Conservation (phyloP, 2,329 filamentous ascomycete species). For the Epichloe aotearoae region DNA sequence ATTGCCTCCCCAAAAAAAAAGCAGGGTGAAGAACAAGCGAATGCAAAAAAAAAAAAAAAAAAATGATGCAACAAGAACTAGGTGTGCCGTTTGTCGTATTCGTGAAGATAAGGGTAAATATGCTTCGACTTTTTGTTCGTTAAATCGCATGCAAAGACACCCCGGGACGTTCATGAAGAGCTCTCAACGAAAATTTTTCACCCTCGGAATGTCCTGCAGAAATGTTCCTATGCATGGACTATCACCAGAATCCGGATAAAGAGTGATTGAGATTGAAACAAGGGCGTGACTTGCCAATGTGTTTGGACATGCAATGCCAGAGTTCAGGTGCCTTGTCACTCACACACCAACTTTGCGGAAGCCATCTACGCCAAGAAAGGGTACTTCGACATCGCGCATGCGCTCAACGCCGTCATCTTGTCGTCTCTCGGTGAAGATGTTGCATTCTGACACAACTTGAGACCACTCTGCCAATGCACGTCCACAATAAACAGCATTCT, state of each 20-base stretch:
- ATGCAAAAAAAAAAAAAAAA: too few species aligned
- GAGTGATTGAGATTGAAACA: not conserved
- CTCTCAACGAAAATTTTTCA: not conserved
- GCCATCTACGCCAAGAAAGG: slow-evolving; percentile 27
- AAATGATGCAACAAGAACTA: not conserved
- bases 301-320: not conserved
- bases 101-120: not conserved
- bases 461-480: slow-evolving; percentile 69
- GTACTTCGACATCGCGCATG: slow-evolving; percentile 52
- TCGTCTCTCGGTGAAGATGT: slow-evolving; percentile 67
- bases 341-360: slow-evolving; percentile 16
- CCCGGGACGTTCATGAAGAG: not conserved
- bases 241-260: not conserved
- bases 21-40: too few species aligned
- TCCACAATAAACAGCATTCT: slow-evolving; percentile 49
- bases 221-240: not conserved
- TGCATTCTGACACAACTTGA: slow-evolving; percentile 62
- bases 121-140: not conserved
- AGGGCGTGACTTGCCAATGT: not conserved
- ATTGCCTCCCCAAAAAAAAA: not conserved
- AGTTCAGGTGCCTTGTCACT: not conserved
- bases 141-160: not conserved
- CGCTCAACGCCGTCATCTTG: slow-evolving; percentile 58
- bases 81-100: not conserved
- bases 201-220: not conserved